Conservation (phyloP, 345 rosid genomes). For the Eucalyptus leucophloia region DNA sequence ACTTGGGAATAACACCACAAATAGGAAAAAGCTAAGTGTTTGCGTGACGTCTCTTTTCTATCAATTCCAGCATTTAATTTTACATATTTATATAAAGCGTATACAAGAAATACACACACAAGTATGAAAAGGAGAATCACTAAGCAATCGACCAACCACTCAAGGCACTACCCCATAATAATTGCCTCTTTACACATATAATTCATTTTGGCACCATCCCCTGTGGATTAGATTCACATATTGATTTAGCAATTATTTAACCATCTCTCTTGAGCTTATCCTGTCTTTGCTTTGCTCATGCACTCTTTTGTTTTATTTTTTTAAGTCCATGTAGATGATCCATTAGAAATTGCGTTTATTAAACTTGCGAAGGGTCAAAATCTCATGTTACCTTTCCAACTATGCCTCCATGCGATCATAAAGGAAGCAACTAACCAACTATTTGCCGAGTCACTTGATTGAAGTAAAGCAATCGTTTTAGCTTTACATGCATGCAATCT, state of each 20-base stretch:
- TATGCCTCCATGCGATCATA: background rate
- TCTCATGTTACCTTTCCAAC: background rate
- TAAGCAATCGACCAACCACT: slow-evolving; percentile 18
- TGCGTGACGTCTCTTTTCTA: slow-evolving; percentile 21
- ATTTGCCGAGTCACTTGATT: background rate
- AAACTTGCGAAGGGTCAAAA: background rate
- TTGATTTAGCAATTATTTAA: background rate
- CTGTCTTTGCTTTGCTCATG: background rate
- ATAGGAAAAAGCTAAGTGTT: slow-evolving; percentile 3
- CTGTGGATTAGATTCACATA: background rate
- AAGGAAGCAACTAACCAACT: background rate
- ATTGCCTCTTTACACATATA: slow-evolving; percentile 7
- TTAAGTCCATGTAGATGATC: background rate
- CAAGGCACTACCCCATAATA: background rate
- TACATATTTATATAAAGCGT: too few relatives aligned
- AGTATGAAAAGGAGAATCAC: slow-evolving; percentile 27
- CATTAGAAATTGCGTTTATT: background rate
- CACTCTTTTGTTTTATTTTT: background rate
- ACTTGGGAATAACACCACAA: slow-evolving; percentile 12
- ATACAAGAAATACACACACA: background rate
- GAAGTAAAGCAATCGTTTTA: background rate
- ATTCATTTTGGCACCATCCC: background rate
- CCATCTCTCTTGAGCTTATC: background rate
- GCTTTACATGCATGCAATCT: background rate
- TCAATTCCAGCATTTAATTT: background rate